Evolutionary conservation across 2,329 filamentous ascomycete species (phyloP).

Genomic region (Podosphaera xanthii): DNA sequence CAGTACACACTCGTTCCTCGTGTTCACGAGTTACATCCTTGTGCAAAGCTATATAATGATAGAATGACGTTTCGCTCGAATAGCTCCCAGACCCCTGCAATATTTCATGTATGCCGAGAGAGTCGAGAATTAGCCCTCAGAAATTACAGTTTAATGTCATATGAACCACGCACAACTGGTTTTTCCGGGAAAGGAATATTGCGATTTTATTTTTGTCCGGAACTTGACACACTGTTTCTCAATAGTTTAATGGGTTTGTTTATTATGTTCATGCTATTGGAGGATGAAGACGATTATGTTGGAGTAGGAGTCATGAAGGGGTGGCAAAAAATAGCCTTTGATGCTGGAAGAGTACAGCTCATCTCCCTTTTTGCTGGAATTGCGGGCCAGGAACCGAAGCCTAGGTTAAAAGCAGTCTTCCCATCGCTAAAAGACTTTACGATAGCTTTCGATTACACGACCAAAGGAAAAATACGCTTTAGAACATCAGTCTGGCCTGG

Average conservation of each 20-base stretch:
- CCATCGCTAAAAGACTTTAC: slow-evolving; percentile 11
- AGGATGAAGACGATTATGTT: slow-evolving; percentile 10
- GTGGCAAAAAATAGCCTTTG: slow-evolving; percentile 14
- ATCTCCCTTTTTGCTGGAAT: slow-evolving; percentile 13
- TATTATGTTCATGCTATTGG: slow-evolving; percentile 14
- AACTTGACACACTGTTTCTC: slow-evolving; percentile 12
- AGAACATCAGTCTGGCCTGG: slow-evolving; percentile 14
- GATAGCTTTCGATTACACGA: slow-evolving; percentile 14
- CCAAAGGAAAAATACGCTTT: slow-evolving; percentile 12
- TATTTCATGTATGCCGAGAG: slow-evolving; percentile 12
- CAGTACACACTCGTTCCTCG: slow-evolving; percentile 8
- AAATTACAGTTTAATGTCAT: slow-evolving; percentile 12
- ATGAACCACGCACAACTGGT: slow-evolving; percentile 6
- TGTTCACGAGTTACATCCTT: slow-evolving; percentile 15
- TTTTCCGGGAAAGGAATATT: slow-evolving; percentile 11
- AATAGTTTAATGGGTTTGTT: slow-evolving; percentile 15
- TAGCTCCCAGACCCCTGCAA: slow-evolving; percentile 9
- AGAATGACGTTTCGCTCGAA: slow-evolving; percentile 16
- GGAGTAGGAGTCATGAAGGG: slow-evolving; percentile 11
- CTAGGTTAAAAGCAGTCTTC: slow-evolving; percentile 12
- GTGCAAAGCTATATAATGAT: slow-evolving; percentile 13
- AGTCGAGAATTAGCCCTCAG: slow-evolving; percentile 10
- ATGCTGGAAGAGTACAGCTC: slow-evolving; percentile 13
- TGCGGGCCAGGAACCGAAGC: slow-evolving; percentile 9
- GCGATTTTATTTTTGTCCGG: slow-evolving; percentile 14